Evolutionary conservation across 2,329 filamentous ascomycete species (phyloP).

Genomic region (Exophiala oligosperma): DNA sequence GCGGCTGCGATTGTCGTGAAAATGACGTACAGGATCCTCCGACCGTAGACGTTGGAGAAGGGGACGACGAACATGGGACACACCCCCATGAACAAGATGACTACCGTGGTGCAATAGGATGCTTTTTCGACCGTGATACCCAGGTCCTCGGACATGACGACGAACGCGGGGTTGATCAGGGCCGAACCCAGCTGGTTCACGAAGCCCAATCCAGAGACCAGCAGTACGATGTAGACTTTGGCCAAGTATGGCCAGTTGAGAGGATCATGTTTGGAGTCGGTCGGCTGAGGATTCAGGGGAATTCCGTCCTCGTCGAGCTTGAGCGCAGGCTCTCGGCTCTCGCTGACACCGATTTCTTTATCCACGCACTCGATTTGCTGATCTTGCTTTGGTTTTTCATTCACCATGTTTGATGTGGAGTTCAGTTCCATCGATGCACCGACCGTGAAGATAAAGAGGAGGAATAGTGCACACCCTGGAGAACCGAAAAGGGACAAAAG

Average conservation of each 20-base stretch:
- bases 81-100: conserved; percentile 35
- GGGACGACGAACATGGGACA: conserved; percentile 28
- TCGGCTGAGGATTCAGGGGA: conserved; percentile 7
- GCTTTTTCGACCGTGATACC: conserved; percentile 32
- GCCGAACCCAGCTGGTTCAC: conserved; percentile 32
- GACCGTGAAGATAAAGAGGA: too few species aligned
- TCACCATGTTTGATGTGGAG: too few species aligned
- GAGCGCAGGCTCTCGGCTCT: background rate
- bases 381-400: too few species aligned
- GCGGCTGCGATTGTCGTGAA: conserved; percentile 32
- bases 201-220: conserved; percentile 34
- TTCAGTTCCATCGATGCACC: too few species aligned
- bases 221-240: conserved; percentile 30
- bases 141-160: conserved; percentile 32
- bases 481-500: too few species aligned
- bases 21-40: conserved; percentile 35
- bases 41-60: conserved; percentile 36
- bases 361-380: too few species aligned
- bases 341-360: too few species aligned
- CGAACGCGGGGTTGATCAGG: conserved; percentile 35
- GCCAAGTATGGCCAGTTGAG: conserved; percentile 29
- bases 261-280: conserved; percentile 7
- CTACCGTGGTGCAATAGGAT: conserved; percentile 35
- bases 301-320: conserved; percentile 9
- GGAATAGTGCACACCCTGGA: too few species aligned